Evolutionary conservation across 352 stramenopile genomes (phyloP), one percentile per base, ranked within the genome.

Genomic region (Poterioochromonas sp.): DNA sequence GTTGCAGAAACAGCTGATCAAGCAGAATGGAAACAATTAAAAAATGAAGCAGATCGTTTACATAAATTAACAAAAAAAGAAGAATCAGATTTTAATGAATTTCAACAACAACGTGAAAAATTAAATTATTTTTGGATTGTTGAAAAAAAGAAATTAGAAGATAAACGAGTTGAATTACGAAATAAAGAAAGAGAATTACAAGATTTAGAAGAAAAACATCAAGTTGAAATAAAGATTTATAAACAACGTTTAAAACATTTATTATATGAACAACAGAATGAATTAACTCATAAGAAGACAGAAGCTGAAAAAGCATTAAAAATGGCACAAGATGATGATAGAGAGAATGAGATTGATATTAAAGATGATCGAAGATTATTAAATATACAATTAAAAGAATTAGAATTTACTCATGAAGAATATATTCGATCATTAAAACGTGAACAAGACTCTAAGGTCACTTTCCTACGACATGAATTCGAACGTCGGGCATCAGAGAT

Each of bases 121-220:
- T 89, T 97, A 79, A 97, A 97, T 80, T 96, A 97, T 86, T 97
- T 97, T 82, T 97, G 92, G 92, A 96, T 97, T 81, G 90, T 97
- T 39, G 92, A 96, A 81, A 96, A 97, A 84, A 96, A 97, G 80
- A 93, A 96, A 76, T 85, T 97, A 65, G 92, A 97, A 79, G 92
- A 97, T 81, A 89, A 90, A 2, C 93, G 91, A 76, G 89, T 90
- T 0, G 88, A 95, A 79, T 79, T 96, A 51, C 85, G 92, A 60
- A 97, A 97, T 81, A 97, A 97, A 80, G 92, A 97, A 78, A 85
- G 92, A 69, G 92, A 97, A 79, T 86, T 93, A 49, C 92, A 97
- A 80, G 92, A 97, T 79, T 81, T 97, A 15, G 91, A 97, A 69
- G 92, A 97, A 84, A 95, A 95, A 65, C 90, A 97, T 79, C 87